Base-by-base conservation (phyloP, 352 stramenopile species). In the Phytophthora citrophthora region DNA sequence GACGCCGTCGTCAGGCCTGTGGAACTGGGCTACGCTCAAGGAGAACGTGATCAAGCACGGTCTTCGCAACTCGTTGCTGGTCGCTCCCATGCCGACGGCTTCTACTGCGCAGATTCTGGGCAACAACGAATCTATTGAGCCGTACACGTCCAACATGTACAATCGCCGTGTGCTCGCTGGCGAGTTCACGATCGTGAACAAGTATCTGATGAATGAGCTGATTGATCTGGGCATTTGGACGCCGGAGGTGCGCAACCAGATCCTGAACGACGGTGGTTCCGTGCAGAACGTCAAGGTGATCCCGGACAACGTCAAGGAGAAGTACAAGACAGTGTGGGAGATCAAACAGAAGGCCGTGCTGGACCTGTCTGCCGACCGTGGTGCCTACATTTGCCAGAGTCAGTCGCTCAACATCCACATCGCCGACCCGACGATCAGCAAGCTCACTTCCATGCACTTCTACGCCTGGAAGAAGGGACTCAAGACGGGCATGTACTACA, bases 401-500 rank as follows among this genome's bases (percentile, higher is more conserved):
- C 93, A 98, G 75, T 97, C 87, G 51, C 89, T 99, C 49, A 99
- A 99, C 77, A 89, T 99, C 40, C 97, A 99, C 86, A 99, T 99
- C 70, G 97, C 96, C 16, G 97, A 99, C 47, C 96, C 97, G n/a
- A 99, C 81, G 24, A 96, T 97, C 27, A 94, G 88, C 38, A 99
- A 99, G 79, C 83, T 99, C 43, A 99, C 97, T n/a, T 98, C 93
- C 32, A 99, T 99, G 97, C 97, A 99, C 86, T 99, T 99, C 70
- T 99, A 99, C 74, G 94, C 97, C 5, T 99, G 98, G 98, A 99
- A 99, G 85, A 98, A 98, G 79, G 97, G 97, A 6, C 86, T 99
- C 29, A 99, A 99, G 93, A 99, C 98, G 15, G 97, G 97, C 47
- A 99, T 99, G 96, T 99, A 99, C 83, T 99, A 99, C 86, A 92